These are phyloP conservation scores for Oxyria digyna DNA, from an alignment of 148 eudicot species.

Conservation along the genomic window DNA sequence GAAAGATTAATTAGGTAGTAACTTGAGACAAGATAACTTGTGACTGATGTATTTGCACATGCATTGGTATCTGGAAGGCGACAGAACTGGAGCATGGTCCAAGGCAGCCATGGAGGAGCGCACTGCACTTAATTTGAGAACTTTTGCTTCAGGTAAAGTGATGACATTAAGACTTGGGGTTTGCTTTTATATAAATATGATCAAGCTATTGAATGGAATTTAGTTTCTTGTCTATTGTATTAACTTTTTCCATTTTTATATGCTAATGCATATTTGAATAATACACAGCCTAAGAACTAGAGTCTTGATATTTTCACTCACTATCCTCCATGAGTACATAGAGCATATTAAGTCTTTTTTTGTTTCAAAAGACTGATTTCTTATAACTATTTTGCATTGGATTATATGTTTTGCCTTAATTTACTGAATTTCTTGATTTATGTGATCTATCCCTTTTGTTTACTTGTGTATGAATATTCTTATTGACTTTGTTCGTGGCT, in stretches of 20 bases:
- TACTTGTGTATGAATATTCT: too few relatives aligned
- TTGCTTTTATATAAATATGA: background rate
- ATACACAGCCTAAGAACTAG: background rate
- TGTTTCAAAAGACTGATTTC: background rate
- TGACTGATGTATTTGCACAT: conserved; percentile 52
- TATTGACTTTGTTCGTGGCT: too few relatives aligned
- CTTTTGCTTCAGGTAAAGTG: conserved; percentile 50
- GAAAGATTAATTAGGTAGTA: too few relatives aligned
- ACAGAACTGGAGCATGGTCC: conserved; percentile 34
- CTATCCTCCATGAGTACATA: background rate
- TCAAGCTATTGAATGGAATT: background rate
- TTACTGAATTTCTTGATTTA: too few relatives aligned
- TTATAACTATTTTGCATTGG: too few relatives aligned
- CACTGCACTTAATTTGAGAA: conserved; percentile 17
- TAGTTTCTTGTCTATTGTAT: background rate
- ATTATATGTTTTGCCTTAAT: too few relatives aligned
- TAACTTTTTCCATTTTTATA: background rate
- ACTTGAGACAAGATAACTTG: too few relatives aligned
- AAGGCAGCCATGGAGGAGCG: conserved; percentile 59
- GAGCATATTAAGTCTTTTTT: background rate
- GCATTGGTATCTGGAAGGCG: conserved; percentile 73
- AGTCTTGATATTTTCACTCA: background rate
- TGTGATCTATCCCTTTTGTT: too few relatives aligned
- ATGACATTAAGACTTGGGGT: background rate
- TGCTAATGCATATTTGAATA: background rate